Percentiles rank a stretch among this genome's conserved stretches.
Evolutionary conservation across 78 protist genomes (phyloP).

Genomic region (Dictyostelium discoideum): DNA sequence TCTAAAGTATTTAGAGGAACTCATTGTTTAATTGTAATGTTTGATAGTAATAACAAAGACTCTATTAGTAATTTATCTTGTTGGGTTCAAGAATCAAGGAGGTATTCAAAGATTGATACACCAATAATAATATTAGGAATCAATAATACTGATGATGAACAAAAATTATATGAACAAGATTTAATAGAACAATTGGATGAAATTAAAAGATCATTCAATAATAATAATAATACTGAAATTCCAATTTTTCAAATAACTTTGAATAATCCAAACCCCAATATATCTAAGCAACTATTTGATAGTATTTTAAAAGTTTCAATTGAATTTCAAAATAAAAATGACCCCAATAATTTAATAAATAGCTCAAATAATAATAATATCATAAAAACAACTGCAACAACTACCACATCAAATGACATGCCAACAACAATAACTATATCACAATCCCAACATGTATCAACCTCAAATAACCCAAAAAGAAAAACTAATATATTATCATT

Average conservation of each 20-base stretch:
- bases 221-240: background rate
- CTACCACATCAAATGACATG: background rate
- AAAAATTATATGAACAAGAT: background rate
- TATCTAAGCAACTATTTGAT: background rate
- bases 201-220: background rate
- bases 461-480: background rate
- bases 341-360: background rate
- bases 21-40: background rate
- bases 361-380: background rate
- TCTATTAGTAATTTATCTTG: background rate
- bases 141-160: background rate
- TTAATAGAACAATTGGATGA: background rate
- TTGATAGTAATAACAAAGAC: background rate
- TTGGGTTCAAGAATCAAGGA: background rate
- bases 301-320: background rate
- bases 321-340: background rate
- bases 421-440: background rate
- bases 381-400: background rate
- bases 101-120: background rate
- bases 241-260: background rate
- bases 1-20: background rate
- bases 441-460: background rate
- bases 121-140: background rate
- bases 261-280: background rate
- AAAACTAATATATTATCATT: constrained; percentile 55